A percentile compares a stretch with the other conserved stretches of the same genome.
phyloP scores from a whole-genome alignment of 2,329 filamentous ascomycete species.

The Orbilia ellipsospora region DNA sequence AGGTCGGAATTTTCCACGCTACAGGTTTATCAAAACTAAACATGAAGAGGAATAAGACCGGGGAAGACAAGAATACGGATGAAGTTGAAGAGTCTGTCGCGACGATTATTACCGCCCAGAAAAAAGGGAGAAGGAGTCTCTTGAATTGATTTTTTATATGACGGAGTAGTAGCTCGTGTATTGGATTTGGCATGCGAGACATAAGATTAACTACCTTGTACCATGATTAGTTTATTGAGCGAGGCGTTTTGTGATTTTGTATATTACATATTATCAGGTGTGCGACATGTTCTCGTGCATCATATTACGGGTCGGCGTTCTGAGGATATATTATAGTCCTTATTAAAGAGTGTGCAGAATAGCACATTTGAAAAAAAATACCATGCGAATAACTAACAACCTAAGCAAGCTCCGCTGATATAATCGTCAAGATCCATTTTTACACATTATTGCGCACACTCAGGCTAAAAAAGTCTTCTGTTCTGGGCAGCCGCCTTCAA shows the following conservation, averaged over 20 bases:
- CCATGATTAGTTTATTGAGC: constrained; percentile 7
- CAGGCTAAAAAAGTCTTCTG: too few species aligned
- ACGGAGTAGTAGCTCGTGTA: neutral
- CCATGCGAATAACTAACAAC: too few species aligned
- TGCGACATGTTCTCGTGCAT: neutral
- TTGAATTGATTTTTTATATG: neutral
- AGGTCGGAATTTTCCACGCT: constrained; percentile 13
- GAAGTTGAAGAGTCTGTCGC: neutral
- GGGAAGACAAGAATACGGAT: constrained; percentile 4
- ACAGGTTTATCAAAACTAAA: constrained; percentile 37
- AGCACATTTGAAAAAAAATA: too few species aligned
- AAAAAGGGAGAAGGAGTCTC: constrained; percentile 9
- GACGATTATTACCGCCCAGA: neutral
- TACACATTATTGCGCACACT: too few species aligned
- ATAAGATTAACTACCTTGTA: neutral
- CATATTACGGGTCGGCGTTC: neutral
- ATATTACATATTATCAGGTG: neutral
- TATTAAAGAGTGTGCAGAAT: neutral
- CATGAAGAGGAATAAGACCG: neutral
- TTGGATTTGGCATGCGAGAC: neutral
- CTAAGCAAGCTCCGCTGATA: too few species aligned
- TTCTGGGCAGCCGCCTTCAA: too few species aligned
- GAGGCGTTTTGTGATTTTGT: neutral
- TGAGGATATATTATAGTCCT: neutral
- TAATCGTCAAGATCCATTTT: too few species aligned